These are phyloP conservation scores for Colletotrichum kahawae DNA, from an alignment of 2,329 filamentous ascomycete species.

Conservation along the genomic window DNA sequence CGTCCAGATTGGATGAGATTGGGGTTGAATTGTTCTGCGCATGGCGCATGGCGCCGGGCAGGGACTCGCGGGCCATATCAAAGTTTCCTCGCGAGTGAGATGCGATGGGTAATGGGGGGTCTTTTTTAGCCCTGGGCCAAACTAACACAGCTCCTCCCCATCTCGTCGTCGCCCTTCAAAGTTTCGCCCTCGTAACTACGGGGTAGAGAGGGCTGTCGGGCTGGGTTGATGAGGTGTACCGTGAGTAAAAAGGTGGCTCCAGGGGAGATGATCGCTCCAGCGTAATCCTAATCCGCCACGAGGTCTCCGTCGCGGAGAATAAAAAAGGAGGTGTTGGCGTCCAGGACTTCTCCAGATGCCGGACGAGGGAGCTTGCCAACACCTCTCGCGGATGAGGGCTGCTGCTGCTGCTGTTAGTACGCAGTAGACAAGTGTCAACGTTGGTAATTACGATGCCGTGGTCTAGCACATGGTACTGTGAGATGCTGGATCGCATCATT, in stretches of 20 bases:
- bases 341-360: background rate
- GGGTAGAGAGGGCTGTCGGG: background rate
- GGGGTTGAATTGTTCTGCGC: background rate
- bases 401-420: background rate
- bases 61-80: background rate
- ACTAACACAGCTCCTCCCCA: background rate
- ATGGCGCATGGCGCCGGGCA: background rate
- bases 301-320: background rate
- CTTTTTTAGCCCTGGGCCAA: background rate
- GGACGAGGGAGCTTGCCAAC: background rate
- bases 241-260: background rate
- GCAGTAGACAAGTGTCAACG: background rate
- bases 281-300: background rate
- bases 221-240: background rate
- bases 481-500: background rate
- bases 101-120: background rate
- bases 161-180: background rate
- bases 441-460: background rate
- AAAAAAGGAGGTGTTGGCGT: background rate
- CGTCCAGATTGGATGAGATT: background rate
- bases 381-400: background rate
- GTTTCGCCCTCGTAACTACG: background rate
- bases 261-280: slow-evolving; percentile 13
- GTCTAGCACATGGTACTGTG: background rate
- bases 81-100: background rate